Conservation (phyloP, 805 yeast genomes). For the Suhomyces sp. region DNA sequence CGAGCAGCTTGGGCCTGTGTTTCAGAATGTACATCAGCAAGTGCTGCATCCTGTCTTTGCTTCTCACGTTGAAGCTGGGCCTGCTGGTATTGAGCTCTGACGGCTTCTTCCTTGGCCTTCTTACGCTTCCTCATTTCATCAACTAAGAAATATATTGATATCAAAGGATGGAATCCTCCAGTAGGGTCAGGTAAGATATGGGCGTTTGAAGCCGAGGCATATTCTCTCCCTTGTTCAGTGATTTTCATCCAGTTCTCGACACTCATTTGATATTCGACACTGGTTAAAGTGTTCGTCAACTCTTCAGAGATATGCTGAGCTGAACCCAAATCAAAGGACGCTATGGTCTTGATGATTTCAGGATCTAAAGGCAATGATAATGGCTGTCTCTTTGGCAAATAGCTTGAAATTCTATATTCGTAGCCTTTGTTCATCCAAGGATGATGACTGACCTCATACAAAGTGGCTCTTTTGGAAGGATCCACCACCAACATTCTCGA, state of each 20-base stretch:
- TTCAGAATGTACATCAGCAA: constrained; percentile 3
- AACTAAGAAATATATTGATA: constrained; percentile 83
- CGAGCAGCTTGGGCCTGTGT: constrained; percentile 5
- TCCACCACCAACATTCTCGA: constrained; percentile 91
- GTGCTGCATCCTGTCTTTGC: constrained; percentile 4
- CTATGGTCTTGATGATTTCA: constrained; percentile 69
- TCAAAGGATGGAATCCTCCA: constrained; percentile 79
- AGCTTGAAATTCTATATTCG: constrained; percentile 66
- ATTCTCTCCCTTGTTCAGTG: constrained; percentile 35
- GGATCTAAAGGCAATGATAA: constrained; percentile 65
- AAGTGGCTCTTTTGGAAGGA: constrained; percentile 73
- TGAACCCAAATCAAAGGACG: constrained; percentile 74
- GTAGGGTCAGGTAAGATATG: constrained; percentile 69
- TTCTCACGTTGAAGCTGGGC: constrained; percentile 13
- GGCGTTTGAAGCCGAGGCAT: constrained; percentile 33
- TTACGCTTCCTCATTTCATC: constrained; percentile 78
- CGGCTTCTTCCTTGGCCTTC: constrained; percentile 53
- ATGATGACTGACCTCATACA: constrained; percentile 76
- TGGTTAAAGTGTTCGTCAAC: constrained; percentile 54
- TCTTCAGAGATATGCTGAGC: constrained; percentile 55
- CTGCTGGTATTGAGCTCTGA: constrained; percentile 27
- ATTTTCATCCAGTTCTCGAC: constrained; percentile 58
- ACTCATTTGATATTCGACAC: constrained; percentile 64
- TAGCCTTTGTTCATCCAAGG: constrained; percentile 95
- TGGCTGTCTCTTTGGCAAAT: constrained; percentile 77